Base-by-base conservation (phyloP, 2,329 filamentous ascomycete genomes). In the Trichoderma pleuroti region DNA sequence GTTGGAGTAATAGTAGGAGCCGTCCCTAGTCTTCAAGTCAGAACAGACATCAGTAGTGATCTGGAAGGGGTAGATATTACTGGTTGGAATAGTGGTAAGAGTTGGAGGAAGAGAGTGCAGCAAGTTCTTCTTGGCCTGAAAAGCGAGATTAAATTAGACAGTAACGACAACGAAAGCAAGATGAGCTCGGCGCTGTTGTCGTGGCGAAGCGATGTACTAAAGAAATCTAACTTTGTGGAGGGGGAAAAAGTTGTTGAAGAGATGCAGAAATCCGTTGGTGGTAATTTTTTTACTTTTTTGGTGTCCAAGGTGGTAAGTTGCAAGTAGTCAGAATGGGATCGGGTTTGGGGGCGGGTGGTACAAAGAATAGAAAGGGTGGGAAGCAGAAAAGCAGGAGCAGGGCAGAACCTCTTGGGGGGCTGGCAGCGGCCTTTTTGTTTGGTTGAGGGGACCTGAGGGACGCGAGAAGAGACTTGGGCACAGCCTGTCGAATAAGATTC, bases 1-100 rank as follows among this genome's bases (percentile, higher is more conserved):
- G 81, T 92, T 93, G 77, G 86, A 87, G 81, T 92, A 93, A 82
- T 93, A 92, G 84, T 93, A 93, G 1, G 89, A 91, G 46, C 90
- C 89, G 74, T 92, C 76, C 26, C 86, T 87, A 7, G 39, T 26
- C 30, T 32, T 26, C 10, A 16, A 16, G n/a, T 9, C 8, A 49
- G 65, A 9, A 14, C 3, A 21, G 36, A 18, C 4, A 24, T 16
- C 18, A 30, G 2, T n/a, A 14, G 11, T 9, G 5, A 5, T 30
- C 56, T 3, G 4, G 36, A 12, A n/a, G 39, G 12, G 32, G 5
- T 11, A 49, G 63, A 26, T 78, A 84, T 73, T 77, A 88, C 86
- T 71, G 77, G 83, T 92, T 92, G 66, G 88, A 91, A 78, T 92
- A 61, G 42, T 21, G 32, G 32, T 46, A 70, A 46, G 46, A 61